Conservation (phyloP, 805 yeast genomes). For the Nematodospora valgi region DNA sequence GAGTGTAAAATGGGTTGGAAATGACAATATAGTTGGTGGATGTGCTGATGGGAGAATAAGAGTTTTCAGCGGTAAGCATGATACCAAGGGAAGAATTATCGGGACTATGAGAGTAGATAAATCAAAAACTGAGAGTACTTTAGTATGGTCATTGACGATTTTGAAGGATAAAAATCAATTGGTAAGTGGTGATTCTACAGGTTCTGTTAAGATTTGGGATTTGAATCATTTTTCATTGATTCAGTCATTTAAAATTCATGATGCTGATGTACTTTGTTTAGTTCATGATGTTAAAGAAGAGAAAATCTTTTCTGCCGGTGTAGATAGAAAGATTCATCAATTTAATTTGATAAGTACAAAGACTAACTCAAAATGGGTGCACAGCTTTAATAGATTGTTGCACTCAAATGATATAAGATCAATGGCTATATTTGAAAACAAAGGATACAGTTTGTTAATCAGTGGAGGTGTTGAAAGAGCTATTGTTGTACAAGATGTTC, state of each 20-base stretch:
- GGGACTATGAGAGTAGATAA: conserved; percentile 91
- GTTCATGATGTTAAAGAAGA: conserved; percentile 58
- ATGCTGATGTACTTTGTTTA: conserved; percentile 83
- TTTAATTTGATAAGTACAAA: conserved; percentile 46
- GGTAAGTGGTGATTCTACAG: conserved; percentile 97
- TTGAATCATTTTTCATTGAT: conserved; percentile 66
- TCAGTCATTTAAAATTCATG: conserved; percentile 82
- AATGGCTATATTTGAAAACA: conserved; percentile 66
- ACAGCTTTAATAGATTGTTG: conserved; percentile 67
- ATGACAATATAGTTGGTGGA: conserved; percentile 76
- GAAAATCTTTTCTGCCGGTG: conserved; percentile 81
- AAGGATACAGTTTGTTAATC: conserved; percentile 62
- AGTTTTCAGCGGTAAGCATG: conserved; percentile 29
- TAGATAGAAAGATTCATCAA: conserved; percentile 85
- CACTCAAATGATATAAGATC: conserved; percentile 87
- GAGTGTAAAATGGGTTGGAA: conserved; percentile 70
- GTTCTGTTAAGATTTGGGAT: conserved; percentile 92
- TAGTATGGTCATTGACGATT: conserved; percentile 82
- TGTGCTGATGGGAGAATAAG: conserved; percentile 93
- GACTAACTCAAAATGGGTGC: conserved; percentile 61
- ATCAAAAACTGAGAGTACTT: conserved; percentile 76
- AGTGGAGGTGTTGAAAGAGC: conserved; percentile 83
- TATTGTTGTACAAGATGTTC: conserved; percentile 61
- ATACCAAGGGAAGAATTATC: conserved; percentile 60
- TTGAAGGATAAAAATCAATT: conserved; percentile 65